Conservation (phyloP, 306 rosid genomes). For the Cucumis hystrix region DNA sequence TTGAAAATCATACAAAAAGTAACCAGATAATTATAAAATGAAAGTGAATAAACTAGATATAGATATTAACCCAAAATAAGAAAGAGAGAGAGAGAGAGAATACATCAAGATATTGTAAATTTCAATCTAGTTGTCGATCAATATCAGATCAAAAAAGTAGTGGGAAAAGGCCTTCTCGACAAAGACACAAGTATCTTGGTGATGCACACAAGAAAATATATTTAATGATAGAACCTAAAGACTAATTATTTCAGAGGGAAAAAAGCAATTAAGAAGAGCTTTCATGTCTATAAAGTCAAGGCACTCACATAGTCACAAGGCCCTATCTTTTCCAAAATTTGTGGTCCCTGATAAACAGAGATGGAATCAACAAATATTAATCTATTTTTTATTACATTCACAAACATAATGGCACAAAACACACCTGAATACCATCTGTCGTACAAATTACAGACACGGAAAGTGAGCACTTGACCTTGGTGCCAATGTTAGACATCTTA, state of each 20-base stretch:
- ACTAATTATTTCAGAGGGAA: background rate
- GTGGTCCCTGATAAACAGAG: constrained; percentile 49
- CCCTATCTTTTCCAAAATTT: constrained; percentile 43
- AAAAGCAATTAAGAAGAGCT: background rate
- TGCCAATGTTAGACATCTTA: constrained; percentile 51
- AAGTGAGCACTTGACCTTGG: constrained; percentile 59
- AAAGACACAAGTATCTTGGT: background rate
- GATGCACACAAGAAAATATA: background rate
- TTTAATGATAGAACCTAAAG: background rate
- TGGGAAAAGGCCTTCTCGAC: background rate
- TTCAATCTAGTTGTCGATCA: background rate
- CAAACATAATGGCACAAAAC: background rate
- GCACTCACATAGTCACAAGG: constrained; percentile 69
- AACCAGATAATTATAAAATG: background rate
- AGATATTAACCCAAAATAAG: background rate
- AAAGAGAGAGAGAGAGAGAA: background rate
- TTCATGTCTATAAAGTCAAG: constrained; percentile 3
- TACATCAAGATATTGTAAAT: background rate
- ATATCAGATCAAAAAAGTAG: background rate
- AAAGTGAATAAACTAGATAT: background rate
- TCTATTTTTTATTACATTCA: constrained; percentile 3
- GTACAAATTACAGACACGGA: constrained; percentile 73
- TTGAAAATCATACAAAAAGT: background rate
- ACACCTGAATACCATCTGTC: constrained; percentile 53
- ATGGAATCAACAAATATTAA: constrained; percentile 5